Conservation (phyloP, 805 yeast genomes). For the Schizosaccharomyces cryophilus region DNA sequence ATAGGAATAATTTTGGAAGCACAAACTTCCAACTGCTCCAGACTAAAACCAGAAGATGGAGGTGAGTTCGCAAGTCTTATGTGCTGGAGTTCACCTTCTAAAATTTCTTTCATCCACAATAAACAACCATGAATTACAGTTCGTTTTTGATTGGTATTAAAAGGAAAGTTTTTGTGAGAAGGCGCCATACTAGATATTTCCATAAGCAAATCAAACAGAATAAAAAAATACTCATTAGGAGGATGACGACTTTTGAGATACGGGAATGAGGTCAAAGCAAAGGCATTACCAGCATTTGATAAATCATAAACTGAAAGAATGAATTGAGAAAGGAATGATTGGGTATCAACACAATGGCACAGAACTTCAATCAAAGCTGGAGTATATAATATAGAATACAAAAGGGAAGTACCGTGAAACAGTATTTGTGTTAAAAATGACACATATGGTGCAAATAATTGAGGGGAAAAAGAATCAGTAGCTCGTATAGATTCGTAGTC, state of each 20-base stretch:
- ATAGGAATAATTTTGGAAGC: neutral
- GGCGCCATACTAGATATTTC: neutral
- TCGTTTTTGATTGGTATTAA: neutral
- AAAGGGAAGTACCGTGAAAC: neutral
- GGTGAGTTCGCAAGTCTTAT: too few species aligned
- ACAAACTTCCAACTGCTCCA: neutral
- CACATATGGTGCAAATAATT: neutral
- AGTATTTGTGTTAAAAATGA: neutral
- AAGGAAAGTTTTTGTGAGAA: neutral
- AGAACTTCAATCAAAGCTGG: neutral
- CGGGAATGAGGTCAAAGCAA: neutral
- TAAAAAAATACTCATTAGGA: neutral
- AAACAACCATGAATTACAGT: neutral
- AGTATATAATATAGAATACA: neutral
- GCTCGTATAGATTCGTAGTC: neutral
- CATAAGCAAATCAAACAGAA: neutral
- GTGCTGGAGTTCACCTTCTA: neutral
- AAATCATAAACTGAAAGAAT: neutral
- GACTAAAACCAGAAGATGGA: neutral
- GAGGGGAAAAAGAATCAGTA: neutral
- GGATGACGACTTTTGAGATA: neutral
- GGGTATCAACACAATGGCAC: neutral
- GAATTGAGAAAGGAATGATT: neutral
- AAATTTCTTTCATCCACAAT: neutral
- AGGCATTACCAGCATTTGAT: neutral